Evolutionary conservation across 495 filamentous ascomycete species (phyloP).

Genomic region (Polyplosphaeria fusca): DNA sequence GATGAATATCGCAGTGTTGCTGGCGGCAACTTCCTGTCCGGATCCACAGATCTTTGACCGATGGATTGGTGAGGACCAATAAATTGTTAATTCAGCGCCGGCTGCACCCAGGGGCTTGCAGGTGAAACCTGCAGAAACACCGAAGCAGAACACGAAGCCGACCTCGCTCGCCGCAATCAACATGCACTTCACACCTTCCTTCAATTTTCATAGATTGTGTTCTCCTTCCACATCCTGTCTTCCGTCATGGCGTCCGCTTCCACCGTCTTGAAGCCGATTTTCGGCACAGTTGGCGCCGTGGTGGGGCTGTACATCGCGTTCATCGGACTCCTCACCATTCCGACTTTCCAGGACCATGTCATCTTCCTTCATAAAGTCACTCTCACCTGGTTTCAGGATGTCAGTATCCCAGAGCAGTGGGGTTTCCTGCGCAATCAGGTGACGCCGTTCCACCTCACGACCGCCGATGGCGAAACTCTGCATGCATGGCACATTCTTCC

Average conservation of each 20-base stretch:
- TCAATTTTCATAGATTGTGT: too few relatives aligned
- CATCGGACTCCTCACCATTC: constrained; percentile 44
- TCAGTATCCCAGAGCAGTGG: constrained; percentile 49
- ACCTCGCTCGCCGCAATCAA: too few relatives aligned
- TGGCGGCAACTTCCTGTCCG: too few relatives aligned
- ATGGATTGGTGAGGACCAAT: too few relatives aligned
- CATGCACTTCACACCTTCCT: too few relatives aligned
- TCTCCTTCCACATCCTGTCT: too few relatives aligned
- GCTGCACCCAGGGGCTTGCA: too few relatives aligned
- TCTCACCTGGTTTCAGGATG: constrained; percentile 51
- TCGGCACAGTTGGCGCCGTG: constrained; percentile 29
- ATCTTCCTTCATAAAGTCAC: constrained; percentile 49
- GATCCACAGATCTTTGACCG: too few relatives aligned
- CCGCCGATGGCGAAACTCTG: constrained; percentile 39
- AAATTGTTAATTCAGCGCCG: too few relatives aligned
- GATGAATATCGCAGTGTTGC: too few relatives aligned
- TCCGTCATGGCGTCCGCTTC: constrained; percentile 12
- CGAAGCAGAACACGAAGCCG: too few relatives aligned
- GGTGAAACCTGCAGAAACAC: too few relatives aligned
- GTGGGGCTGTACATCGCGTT: constrained; percentile 15
- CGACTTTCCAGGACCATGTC: constrained; percentile 48
- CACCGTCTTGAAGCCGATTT: constrained; percentile 27
- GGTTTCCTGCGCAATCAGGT: constrained; percentile 53
- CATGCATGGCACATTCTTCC: constrained; percentile 44
- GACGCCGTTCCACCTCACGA: constrained; percentile 39